Conservation (phyloP, 805 yeast species). For the Starmerella bacillaris region DNA sequence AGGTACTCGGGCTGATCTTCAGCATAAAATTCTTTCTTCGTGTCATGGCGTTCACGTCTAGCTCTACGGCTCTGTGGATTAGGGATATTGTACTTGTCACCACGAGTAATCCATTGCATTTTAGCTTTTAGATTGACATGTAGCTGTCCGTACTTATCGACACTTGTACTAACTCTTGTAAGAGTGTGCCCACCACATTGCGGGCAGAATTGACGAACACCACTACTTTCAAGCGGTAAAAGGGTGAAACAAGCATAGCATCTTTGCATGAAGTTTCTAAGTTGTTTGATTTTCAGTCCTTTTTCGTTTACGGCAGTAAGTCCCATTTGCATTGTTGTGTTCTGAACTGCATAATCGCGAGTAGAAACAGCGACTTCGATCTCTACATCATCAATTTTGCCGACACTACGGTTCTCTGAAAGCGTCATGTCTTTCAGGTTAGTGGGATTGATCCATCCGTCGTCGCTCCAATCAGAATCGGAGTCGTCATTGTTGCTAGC, state of each 20-base stretch:
- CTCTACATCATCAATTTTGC: constrained; percentile 27
- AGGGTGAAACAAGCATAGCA: constrained; percentile 93
- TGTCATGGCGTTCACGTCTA: constrained; percentile 63
- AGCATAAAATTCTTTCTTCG: constrained; percentile 49
- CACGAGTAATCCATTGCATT: constrained; percentile 86
- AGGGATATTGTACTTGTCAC: constrained; percentile 63
- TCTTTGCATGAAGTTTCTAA: constrained; percentile 82
- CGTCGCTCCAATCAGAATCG: constrained; percentile 62
- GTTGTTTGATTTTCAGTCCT: constrained; percentile 68
- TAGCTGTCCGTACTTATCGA: constrained; percentile 52
- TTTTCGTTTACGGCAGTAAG: constrained; percentile 69
- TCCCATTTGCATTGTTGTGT: constrained; percentile 82
- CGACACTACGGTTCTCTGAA: constrained; percentile 49
- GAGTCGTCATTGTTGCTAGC: constrained; percentile 27
- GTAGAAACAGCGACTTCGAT: constrained; percentile 67
- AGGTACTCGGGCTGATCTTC: constrained; percentile 92
- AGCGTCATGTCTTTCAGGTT: constrained; percentile 53
- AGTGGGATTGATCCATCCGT: constrained; percentile 85
- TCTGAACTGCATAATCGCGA: constrained; percentile 95
- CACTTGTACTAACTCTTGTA: constrained; percentile 75
- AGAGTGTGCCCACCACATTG: constrained; percentile 88
- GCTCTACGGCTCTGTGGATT: constrained; percentile 73
- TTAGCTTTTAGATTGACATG: constrained; percentile 78
- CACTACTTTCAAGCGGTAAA: constrained; percentile 52
- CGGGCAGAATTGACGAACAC: constrained; percentile 66